Evolutionary conservation across 441 rosid species (phyloP).

Genomic region (Brassica hybrid): DNA sequence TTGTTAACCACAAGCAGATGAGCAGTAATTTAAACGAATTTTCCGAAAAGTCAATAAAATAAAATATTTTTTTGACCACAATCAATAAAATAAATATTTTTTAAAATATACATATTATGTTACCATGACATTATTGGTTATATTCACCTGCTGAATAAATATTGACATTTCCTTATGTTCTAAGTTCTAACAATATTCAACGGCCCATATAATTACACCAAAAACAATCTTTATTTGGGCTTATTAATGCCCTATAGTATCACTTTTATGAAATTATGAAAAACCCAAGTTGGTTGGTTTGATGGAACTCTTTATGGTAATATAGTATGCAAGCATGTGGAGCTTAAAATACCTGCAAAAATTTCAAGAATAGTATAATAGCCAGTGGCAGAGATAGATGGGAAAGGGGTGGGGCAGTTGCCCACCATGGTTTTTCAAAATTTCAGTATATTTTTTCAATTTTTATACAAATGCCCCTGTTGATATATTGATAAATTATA

Average conservation of each 20-base stretch:
- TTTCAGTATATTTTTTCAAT: no score
- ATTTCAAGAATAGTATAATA: background rate
- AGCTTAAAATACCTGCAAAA: background rate
- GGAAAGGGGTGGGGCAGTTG: no score
- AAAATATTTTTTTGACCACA: background rate
- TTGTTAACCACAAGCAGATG: background rate
- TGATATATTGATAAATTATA: no score
- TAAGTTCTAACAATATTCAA: background rate
- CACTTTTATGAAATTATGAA: background rate
- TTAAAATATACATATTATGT: background rate
- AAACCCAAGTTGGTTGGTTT: background rate
- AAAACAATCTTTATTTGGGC: background rate
- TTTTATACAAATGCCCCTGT: no score
- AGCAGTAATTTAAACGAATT: background rate
- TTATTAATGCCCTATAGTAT: background rate
- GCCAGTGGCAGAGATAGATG: no score
- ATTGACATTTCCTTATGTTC: background rate
- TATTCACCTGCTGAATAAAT: background rate
- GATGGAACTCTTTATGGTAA: background rate
- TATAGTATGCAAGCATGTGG: background rate
- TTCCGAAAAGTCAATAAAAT: background rate
- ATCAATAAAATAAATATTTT: background rate
- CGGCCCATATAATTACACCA: background rate
- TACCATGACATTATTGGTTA: background rate
- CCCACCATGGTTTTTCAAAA: no score